Conservation (phyloP, 106 monocot genomes). For the Amphibolis antarctica region DNA sequence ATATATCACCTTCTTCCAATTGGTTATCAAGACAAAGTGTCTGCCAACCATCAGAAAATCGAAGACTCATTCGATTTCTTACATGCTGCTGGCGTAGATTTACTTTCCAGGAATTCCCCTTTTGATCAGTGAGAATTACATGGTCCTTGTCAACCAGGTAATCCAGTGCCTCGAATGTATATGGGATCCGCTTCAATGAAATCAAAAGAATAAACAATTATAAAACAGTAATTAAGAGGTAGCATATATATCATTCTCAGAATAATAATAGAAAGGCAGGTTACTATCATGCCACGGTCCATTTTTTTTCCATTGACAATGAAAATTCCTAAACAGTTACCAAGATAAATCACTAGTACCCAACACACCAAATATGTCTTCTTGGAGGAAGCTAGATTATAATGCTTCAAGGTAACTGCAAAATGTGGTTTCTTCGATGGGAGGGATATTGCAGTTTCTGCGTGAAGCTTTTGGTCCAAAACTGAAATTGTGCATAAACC, state of each 20-base stretch:
- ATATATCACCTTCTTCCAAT: slow-evolving; percentile 2
- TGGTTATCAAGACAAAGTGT: not conserved
- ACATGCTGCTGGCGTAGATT: not conserved
- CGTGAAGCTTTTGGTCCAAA: no score
- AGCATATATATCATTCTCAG: no score
- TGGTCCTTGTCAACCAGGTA: not conserved
- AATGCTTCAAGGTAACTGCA: not conserved
- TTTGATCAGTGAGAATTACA: not conserved
- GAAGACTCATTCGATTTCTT: not conserved
- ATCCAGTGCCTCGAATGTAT: slow-evolving; percentile 2
- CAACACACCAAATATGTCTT: not conserved
- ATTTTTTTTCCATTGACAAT: no score
- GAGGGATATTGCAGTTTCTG: not conserved
- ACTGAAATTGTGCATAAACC: no score
- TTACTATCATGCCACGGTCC: no score
- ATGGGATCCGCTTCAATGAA: slow-evolving; percentile 1
- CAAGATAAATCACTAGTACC: no score
- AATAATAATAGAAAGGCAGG: no score
- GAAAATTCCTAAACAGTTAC: no score
- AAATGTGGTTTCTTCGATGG: not conserved
- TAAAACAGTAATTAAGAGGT: not conserved
- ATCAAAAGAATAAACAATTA: not conserved
- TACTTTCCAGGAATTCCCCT: slow-evolving; percentile 1
- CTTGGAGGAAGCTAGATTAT: not conserved
- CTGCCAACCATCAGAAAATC: not conserved